These are phyloP conservation scores for Alternaria atra DNA, from an alignment of 2,329 filamentous ascomycete species.

Conservation along the genomic window DNA sequence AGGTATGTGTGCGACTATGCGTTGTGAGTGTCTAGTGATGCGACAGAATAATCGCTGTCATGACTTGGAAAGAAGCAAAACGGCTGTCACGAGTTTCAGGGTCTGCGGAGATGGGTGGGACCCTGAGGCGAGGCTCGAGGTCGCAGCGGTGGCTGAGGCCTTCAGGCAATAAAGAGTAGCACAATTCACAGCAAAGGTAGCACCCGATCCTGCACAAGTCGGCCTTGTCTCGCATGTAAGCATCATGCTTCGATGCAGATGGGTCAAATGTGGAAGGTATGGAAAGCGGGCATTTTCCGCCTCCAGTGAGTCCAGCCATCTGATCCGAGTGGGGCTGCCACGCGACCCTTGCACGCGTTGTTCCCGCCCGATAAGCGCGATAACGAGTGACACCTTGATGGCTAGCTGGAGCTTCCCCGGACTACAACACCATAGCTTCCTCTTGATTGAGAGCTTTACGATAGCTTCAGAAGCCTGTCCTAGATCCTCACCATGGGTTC, in stretches of 20 bases:
- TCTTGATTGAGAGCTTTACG: slow-evolving; percentile 1
- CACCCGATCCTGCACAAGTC: background rate
- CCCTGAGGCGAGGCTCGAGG: background rate
- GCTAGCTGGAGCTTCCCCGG: slow-evolving; percentile 9
- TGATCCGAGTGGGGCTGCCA: slow-evolving; percentile 23
- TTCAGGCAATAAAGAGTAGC: background rate
- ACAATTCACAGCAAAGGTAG: background rate
- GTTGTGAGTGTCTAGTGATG: background rate
- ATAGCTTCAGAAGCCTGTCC: background rate
- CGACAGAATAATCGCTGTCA: background rate
- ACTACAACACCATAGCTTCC: slow-evolving; percentile 9
- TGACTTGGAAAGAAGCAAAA: slow-evolving; percentile 2
- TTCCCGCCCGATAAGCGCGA: slow-evolving; percentile 27
- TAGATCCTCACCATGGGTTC: slow-evolving; percentile 41
- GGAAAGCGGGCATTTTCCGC: slow-evolving; percentile 2
- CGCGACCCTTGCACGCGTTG: slow-evolving; percentile 29
- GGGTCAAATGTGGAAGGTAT: slow-evolving; percentile 3
- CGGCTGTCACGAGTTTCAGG: slow-evolving; percentile 10
- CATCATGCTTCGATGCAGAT: slow-evolving; percentile 2
- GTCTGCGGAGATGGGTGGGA: background rate
- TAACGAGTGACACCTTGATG: slow-evolving; percentile 27
- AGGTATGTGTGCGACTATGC: background rate
- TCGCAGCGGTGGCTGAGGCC: slow-evolving; percentile 4
- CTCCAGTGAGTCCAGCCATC: slow-evolving; percentile 8
- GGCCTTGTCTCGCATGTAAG: background rate